Evolutionary conservation across 1,284 basidiomycete genomes (phyloP), one percentile per base, ranked within the genome.

Genomic region (Fistulinella staudtii): DNA sequence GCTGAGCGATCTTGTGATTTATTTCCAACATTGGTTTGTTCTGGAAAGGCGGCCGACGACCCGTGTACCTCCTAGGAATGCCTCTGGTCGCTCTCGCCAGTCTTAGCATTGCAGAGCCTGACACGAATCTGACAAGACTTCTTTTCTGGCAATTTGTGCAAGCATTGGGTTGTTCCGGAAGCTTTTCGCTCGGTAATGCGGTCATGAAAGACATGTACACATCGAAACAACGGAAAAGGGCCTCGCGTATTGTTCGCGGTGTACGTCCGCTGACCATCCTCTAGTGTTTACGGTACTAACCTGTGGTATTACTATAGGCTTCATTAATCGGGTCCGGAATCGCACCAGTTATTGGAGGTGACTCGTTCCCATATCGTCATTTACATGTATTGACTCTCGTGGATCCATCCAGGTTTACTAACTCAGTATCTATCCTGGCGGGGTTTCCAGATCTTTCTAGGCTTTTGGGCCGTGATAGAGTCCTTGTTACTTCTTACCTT

Each of bases 341-440:
- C 18, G 72, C 74, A 3, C 73, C 76, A 0, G 53, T 71, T 4
- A 52, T 64, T 0, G 74, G 73, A 58, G 75, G 72, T 73, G 44
- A 47, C 34, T n/a, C 6, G 2, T 28, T 6, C 0, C 3, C 20
- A 5, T 9, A 24, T 14, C 20, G 4, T 35, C n/a, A 14, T 18
- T 9, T 6, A 43, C 17, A 5, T 4, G 28, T 17, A 1, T 15
- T 53, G 22, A 56, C 39, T 15, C 8, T 22, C 0, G 24, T 36
- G 25, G 3, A 27, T 10, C 13, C 11, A 17, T 43, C 22, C 14
- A 65, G 79, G 78, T 29, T 22, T 70, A 17, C 64, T 71, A 0
- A 69, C 80, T 0, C 65, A 79, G 42, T 81, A 80, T 49, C 71
- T 69, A 30, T 82, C 85, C 0, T 91, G 89, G 89, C 74, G 86